Evolutionary conservation across 768 basidiomycete species (phyloP).

Genomic region (Panaeolus papilionaceus): DNA sequence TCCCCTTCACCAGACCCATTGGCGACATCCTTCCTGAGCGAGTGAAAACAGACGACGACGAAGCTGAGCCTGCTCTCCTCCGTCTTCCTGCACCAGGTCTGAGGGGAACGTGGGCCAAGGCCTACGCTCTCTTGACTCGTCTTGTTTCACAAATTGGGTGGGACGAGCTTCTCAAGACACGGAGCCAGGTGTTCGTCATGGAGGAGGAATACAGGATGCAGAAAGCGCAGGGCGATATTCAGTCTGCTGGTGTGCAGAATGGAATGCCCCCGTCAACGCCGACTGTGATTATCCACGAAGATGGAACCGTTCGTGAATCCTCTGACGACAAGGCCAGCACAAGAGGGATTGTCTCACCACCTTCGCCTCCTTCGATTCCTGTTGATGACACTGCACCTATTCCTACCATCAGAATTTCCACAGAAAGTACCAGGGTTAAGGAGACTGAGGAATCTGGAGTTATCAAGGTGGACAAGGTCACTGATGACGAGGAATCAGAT

Average conservation of each 20-base stretch:
- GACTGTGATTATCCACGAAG: conserved; percentile 63
- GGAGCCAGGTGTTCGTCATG: conserved; percentile 98
- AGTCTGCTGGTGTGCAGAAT: conserved; percentile 38
- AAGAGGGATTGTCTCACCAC: conserved; percentile 58
- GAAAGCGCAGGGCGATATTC: conserved; percentile 81
- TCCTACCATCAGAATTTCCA: conserved; percentile 80
- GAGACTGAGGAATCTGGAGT: conserved; percentile 29
- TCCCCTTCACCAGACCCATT: conserved; percentile 87
- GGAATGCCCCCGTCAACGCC: conserved; percentile 22
- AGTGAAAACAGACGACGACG: conserved; percentile 83
- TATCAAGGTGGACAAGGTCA: conserved; percentile 24
- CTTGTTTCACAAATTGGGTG: conserved; percentile 96
- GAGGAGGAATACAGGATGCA: conserved; percentile 99
- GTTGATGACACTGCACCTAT: conserved; percentile 39
- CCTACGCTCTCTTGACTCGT: conserved; percentile 88
- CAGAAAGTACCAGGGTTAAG: conserved; percentile 57
- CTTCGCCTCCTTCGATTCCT: conserved; percentile 33
- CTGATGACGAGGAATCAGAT: conserved; percentile 28
- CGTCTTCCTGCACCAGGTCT: conserved; percentile 96
- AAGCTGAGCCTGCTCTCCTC: conserved; percentile 90
- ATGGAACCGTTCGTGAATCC: conserved; percentile 54
- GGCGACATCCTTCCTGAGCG: conserved; percentile 90
- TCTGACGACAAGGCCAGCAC: conserved; percentile 77
- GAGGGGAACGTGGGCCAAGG: conserved; percentile 94
- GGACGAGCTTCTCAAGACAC: conserved; percentile 96